Base-by-base conservation (phyloP, 345 rosid genomes). In the Acer negundo region DNA sequence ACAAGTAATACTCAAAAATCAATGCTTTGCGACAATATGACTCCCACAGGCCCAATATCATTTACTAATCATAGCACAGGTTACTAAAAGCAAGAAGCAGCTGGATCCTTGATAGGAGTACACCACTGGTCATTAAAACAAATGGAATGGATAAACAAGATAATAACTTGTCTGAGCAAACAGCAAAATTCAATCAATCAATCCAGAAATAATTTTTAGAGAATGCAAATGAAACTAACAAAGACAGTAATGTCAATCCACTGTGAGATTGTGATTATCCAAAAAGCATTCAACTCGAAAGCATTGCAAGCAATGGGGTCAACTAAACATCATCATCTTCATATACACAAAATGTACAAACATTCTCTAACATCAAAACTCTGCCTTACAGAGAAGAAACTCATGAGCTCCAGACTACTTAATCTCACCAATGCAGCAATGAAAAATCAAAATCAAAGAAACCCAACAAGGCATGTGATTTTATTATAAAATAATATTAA, bases 371-470 rank as follows among this genome's bases (percentile, higher is more conserved):
- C 22, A 61, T 75, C 64, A 75, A 38, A 35, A 17, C 3, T 35
- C 5, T 17, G 26, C 3, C 61, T 47, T 35, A 19, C 55, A 62
- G 69, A 53, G 38, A 20, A 62, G 26, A 55, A 42, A n/a, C 72
- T 47, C 53, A 75, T 22, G 26, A 56, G 63, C 53, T 46, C 23
- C 17, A 12, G 31, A 53, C 46, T 46, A 51, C 24, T 47, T 72
- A 26, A 72, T 66, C 63, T 59, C 62, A 40, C 46, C 22, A 80
- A 31, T 16, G 26, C 26, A 24, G 70, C 62, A 44, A 61, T 15
- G 9, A 47, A 62, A 40, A 75, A 55, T 63, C 35, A 51, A 80
- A 75, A 62, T 44, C 31, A 68, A 2, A 51, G 23, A 62, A 9
- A 70, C 35, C 7, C 26, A 24, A 47, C 35, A 38, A n/a, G 58